phyloP scores from a whole-genome alignment of 768 basidiomycete genomes.

The Xerocomellus amylosporus region DNA sequence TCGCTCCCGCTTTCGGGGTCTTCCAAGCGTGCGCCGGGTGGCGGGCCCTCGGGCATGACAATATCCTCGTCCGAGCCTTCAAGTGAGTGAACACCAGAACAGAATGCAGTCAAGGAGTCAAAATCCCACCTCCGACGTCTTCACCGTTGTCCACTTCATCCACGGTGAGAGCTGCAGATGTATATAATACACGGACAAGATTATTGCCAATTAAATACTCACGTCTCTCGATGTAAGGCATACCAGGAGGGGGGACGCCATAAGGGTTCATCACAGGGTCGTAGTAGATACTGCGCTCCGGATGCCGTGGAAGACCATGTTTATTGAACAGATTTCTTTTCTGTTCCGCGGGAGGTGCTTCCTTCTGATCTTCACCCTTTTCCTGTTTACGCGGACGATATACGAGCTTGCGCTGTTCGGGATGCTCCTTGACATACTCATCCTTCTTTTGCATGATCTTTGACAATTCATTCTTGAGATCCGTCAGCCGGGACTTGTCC shows the following conservation, averaged over 20 bases:
- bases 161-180: conserved; percentile 49
- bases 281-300: conserved; percentile 91
- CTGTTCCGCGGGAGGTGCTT: conserved; percentile 37
- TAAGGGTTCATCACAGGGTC: conserved; percentile 91
- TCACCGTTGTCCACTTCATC: conserved; percentile 66
- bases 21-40: conserved; percentile 43
- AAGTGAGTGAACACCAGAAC: background rate
- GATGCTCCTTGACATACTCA: conserved; percentile 90
- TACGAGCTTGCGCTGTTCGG: conserved; percentile 85
- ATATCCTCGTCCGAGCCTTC: conserved; percentile 54
- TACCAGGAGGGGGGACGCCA: conserved; percentile 91
- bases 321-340: conserved; percentile 76
- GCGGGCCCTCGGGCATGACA: conserved; percentile 58
- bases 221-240: conserved; percentile 94
- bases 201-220: conserved; percentile 30
- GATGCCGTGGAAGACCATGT: conserved; percentile 82
- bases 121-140: conserved; percentile 45
- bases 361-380: conserved; percentile 40
- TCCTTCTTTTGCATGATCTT: conserved; percentile 85
- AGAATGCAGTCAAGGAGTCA: background rate
- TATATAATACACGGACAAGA: background rate
- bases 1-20: conserved; percentile 55
- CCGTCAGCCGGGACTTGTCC: conserved; percentile 66
- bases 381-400: conserved; percentile 57
- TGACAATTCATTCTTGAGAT: conserved; percentile 74